phyloP scores from a whole-genome alignment of 164 flowering plant species.

The Malania oleifera region DNA sequence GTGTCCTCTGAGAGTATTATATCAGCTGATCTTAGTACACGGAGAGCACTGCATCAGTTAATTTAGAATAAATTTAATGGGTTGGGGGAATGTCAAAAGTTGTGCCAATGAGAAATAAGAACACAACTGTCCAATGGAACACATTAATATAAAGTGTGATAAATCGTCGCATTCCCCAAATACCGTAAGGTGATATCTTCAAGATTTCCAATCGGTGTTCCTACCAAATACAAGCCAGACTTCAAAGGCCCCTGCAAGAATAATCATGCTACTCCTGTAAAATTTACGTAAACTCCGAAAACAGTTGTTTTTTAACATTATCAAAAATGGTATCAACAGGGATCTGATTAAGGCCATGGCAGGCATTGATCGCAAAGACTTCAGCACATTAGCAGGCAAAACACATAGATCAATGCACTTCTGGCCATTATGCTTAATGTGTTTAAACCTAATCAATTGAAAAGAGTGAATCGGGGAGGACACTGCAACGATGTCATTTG shows the following conservation, averaged over 20 bases:
- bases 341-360: no score
- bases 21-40: constrained; percentile 77
- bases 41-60: constrained; percentile 62
- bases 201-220: constrained; percentile 97
- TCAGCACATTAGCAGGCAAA: no score
- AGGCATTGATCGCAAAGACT: no score
- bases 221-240: constrained; percentile 83
- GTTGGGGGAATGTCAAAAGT: not conserved
- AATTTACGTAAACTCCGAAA: not conserved
- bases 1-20: constrained; percentile 94
- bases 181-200: constrained; percentile 82
- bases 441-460: no score
- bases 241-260: constrained; percentile 50
- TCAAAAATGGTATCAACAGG: not conserved
- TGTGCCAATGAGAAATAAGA: no score
- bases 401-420: no score
- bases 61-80: not conserved
- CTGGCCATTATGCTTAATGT: no score
- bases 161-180: not conserved
- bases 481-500: no score
- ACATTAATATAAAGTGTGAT: not conserved
- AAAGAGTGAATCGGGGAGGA: no score
- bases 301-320: not conserved
- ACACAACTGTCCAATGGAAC: no score
- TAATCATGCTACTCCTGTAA: not conserved